Conservation (phyloP, 148 eudicot species). For the Spergularia marina region DNA sequence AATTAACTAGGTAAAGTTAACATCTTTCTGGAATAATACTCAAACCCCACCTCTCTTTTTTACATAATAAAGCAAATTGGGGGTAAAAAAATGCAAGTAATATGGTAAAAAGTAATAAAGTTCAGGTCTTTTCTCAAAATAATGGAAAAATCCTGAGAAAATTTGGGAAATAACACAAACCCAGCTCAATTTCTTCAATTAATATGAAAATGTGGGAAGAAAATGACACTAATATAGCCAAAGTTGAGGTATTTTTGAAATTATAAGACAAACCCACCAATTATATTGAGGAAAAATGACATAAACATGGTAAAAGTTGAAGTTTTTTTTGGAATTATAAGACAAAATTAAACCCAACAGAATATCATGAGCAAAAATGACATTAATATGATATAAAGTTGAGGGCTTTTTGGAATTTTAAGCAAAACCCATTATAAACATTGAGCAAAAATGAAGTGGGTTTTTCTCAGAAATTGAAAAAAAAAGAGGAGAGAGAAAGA, state of each 20-base stretch:
- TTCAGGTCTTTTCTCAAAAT: slow-evolving; percentile 1
- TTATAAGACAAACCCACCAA: slow-evolving; percentile 20
- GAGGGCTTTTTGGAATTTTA: neutral
- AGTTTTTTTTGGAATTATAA: neutral
- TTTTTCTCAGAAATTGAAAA: neutral
- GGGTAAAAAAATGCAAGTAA: neutral
- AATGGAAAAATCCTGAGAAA: neutral
- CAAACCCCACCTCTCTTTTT: slow-evolving; percentile 1
- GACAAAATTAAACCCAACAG: slow-evolving; percentile 17
- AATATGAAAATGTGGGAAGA: neutral
- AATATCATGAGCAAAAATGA: neutral
- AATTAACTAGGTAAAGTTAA: slow-evolving; percentile 16
- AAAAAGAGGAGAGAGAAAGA: slow-evolving; percentile 7
- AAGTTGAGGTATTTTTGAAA: slow-evolving; percentile 2
- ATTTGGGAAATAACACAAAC: neutral
- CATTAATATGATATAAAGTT: neutral
- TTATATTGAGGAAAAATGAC: neutral
- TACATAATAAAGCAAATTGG: slow-evolving; percentile 1
- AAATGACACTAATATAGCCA: neutral
- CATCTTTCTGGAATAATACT: slow-evolving; percentile 5
- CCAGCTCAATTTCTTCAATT: neutral
- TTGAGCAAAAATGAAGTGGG: slow-evolving; percentile 6
- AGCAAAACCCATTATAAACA: slow-evolving; percentile 18
- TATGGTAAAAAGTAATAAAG: slow-evolving; percentile 7
- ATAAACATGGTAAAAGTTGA: neutral